These are phyloP conservation scores for Coemansia sp. DNA, from an alignment of 192 early-diverging fungal genomes.

Conservation along the genomic window DNA sequence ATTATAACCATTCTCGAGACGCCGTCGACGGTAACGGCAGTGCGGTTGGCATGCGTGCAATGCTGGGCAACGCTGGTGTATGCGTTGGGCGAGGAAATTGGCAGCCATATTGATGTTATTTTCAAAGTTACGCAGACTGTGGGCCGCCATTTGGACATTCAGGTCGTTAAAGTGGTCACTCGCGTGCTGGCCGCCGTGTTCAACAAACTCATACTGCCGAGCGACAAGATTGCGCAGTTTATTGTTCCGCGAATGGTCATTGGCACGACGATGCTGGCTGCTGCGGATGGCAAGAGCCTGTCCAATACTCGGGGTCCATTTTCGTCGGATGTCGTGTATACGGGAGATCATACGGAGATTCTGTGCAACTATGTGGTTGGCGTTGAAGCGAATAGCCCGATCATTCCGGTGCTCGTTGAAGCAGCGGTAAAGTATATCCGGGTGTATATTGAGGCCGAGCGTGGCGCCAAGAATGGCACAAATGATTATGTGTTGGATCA, in stretches of 20 bases:
- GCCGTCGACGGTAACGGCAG: not conserved
- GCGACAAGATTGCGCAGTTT: slow-evolving; percentile 28
- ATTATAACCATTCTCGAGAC: slow-evolving; percentile 19
- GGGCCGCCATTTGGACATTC: not conserved
- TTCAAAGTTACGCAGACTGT: slow-evolving; percentile 6
- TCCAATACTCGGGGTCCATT: slow-evolving; percentile 46
- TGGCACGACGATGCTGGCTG: slow-evolving; percentile 48
- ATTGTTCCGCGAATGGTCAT: slow-evolving; percentile 43
- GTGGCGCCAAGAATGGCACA: not conserved
- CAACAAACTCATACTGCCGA: slow-evolving; percentile 21
- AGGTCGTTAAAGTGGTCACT: slow-evolving; percentile 24
- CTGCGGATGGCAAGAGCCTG: slow-evolving; percentile 35
- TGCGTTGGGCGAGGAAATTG: slow-evolving; percentile 37
- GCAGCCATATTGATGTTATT: slow-evolving; percentile 24
- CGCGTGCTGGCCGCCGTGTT: slow-evolving; percentile 34
- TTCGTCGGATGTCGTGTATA: slow-evolving; percentile 24
- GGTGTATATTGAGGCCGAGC: not conserved
- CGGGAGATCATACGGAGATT: slow-evolving; percentile 37
- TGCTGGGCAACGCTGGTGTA: slow-evolving; percentile 53
- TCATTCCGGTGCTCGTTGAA: slow-evolving; percentile 14
- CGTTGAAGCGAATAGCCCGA: slow-evolving; percentile 22
- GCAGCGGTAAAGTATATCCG: slow-evolving; percentile 14
- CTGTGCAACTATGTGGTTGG: slow-evolving; percentile 38
- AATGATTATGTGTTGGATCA: not conserved
- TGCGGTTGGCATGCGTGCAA: slow-evolving; percentile 34